Evolutionary conservation across 106 monocot species (phyloP).

Genomic region (Dactylorhiza incarnata): DNA sequence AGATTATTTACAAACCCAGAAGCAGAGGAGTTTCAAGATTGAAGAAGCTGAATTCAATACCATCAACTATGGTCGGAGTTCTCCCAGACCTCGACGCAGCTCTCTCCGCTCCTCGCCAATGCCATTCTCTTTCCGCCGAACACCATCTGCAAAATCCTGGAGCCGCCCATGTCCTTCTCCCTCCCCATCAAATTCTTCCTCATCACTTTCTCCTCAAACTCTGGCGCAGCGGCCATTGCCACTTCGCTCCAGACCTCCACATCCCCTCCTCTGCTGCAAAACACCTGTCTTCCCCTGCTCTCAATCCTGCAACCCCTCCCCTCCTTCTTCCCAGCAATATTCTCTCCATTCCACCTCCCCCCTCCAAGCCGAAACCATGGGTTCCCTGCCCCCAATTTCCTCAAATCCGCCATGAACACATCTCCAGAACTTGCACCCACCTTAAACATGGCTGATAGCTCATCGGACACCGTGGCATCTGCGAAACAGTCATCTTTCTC

Average conservation of each 20-base stretch:
- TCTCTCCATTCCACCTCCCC: conserved; percentile 20
- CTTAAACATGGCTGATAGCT: conserved; percentile 40
- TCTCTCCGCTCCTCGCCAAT: conserved; percentile 58
- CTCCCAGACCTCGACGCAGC: conserved; percentile 62
- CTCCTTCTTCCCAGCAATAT: conserved; percentile 21
- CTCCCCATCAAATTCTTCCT: conserved; percentile 58
- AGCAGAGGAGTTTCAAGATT: background rate
- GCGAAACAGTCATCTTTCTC: conserved; percentile 44
- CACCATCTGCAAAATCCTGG: conserved; percentile 42
- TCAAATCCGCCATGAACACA: conserved; percentile 43
- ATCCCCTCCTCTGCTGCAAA: conserved; percentile 40
- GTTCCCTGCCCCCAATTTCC: conserved; percentile 20
- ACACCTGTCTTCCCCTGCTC: conserved; percentile 41
- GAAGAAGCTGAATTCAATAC: background rate
- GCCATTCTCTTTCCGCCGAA: conserved; percentile 83
- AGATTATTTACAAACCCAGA: no score
- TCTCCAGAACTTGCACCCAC: conserved; percentile 47
- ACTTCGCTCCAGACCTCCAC: conserved; percentile 65
- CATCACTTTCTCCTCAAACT: conserved; percentile 41
- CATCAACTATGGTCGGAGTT: conserved; percentile 7
- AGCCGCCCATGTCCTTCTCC: conserved; percentile 35
- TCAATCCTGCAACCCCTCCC: conserved; percentile 48
- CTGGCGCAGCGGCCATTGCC: conserved; percentile 13
- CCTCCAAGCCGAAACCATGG: conserved; percentile 26
- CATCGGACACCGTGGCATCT: conserved; percentile 31